Evolutionary conservation across 768 basidiomycete species (phyloP), one percentile per base, ranked within the genome.

Genomic region (Leucogyrophana mollusca): DNA sequence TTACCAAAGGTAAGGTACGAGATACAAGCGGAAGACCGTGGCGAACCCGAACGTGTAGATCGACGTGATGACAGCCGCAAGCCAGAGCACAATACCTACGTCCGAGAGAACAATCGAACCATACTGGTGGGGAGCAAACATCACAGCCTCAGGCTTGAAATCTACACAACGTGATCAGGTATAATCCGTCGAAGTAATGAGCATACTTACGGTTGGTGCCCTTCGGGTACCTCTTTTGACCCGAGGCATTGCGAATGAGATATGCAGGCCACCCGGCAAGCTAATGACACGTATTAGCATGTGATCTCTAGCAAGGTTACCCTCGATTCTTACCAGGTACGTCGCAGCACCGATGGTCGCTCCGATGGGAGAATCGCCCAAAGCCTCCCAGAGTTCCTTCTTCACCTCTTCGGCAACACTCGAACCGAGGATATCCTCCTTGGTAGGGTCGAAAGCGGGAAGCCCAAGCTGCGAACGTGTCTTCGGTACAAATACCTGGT

Each of bases 401-500:
- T 79, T 80, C 41, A 90, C 78, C 53, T 86, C 80, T 36, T 80
- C 74, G 10, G 79, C 64, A 6, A 91, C 79, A 45, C 77, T 80
- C 10, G 81, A 74, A 30, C 89, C 90, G 39, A 74, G 63, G 27
- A 77, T 58, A 53, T 85, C 81, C 61, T 88, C 88, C 36, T 79
- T 67, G n/a, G 78, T 71, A 9, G 82, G 77, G 58, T 94, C 74
- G 54, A 92, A 74, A 34, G 77, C 63, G 25, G 84, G 83, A 84
- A 72, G 34, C 21, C 83, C 80, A 17, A 79, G 66, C 30, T 88
- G 72, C 10, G 85, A 83, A 37, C 93, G 86, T n/a, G 95, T 94
- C 55, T 78, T 69, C 40, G 95, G 95, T 3, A 98, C 93, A 57
- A 91, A 96, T 49, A 97, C 95, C 62, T 98, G 94, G 56, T 97